A percentile compares a stretch with the other conserved stretches of the same genome.
Evolutionary conservation across 306 rosid species (phyloP).

Genomic region (Gastrolobium villosum): DNA sequence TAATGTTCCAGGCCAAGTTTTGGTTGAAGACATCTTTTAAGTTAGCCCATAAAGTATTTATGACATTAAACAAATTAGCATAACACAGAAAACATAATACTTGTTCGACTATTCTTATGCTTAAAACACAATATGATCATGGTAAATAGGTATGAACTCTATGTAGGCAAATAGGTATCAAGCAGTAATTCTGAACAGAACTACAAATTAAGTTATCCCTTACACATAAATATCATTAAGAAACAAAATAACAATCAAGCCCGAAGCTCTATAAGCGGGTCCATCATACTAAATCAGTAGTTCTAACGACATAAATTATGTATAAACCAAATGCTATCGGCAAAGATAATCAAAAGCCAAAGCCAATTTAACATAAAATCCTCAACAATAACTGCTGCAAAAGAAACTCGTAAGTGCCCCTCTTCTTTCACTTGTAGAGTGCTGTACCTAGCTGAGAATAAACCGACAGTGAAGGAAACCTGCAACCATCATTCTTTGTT

Average conservation of each 20-base stretch:
- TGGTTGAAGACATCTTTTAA: neutral
- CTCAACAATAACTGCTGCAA: slow-evolving; percentile 38
- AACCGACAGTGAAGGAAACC: slow-evolving; percentile 88
- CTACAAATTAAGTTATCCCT: slow-evolving; percentile 33
- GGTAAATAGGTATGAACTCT: neutral
- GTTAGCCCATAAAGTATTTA: too few species aligned
- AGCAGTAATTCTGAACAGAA: slow-evolving; percentile 10
- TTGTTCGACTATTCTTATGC: neutral
- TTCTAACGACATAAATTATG: slow-evolving; percentile 7
- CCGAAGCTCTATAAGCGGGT: neutral
- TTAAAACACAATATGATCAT: neutral
- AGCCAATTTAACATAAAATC: slow-evolving; percentile 45
- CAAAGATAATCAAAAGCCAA: slow-evolving; percentile 45
- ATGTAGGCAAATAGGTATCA: neutral
- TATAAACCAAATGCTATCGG: slow-evolving; percentile 31
- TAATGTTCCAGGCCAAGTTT: neutral
- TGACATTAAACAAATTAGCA: neutral
- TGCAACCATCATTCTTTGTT: slow-evolving; percentile 52
- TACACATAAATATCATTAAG: slow-evolving; percentile 3
- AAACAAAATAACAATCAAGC: slow-evolving; percentile 42
- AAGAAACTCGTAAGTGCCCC: slow-evolving; percentile 18
- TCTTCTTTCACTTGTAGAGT: slow-evolving; percentile 21
- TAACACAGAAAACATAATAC: neutral
- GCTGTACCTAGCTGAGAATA: slow-evolving; percentile 59
- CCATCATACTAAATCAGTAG: slow-evolving; percentile 30